A percentile compares a stretch with the other conserved stretches of the same genome.
phyloP scores from a whole-genome alignment of 257 asterid genomes.

The Schizonepeta tenuifolia region DNA sequence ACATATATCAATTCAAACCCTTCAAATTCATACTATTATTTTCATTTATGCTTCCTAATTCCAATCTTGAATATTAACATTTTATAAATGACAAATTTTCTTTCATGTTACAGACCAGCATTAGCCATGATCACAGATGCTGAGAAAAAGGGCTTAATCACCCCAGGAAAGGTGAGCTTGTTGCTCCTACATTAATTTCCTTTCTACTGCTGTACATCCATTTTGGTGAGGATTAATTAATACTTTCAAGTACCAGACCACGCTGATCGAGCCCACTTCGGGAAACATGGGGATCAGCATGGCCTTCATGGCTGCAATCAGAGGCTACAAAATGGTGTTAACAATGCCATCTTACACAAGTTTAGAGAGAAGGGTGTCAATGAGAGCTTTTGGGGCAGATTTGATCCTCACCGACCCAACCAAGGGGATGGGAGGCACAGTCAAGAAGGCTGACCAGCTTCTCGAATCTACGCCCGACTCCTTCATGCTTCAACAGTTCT shows the following conservation, averaged over 20 bases:
- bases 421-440: slow-evolving; percentile 98
- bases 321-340: slow-evolving; percentile 95
- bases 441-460: slow-evolving; percentile 82
- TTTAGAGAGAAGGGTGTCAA: slow-evolving; percentile 87
- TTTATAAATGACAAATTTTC: no score
- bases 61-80: background rate
- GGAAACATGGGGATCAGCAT: slow-evolving; percentile 99
- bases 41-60: no score
- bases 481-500: slow-evolving; percentile 96
- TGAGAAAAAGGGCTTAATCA: slow-evolving; percentile 79
- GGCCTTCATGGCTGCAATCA: slow-evolving; percentile 98
- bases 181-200: no score
- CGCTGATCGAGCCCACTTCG: slow-evolving; percentile 94
- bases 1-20: background rate
- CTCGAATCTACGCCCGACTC: slow-evolving; percentile 75
- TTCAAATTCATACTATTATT: no score
- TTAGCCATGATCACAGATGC: slow-evolving; percentile 87
- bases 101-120: slow-evolving; percentile 75
- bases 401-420: slow-evolving; percentile 84
- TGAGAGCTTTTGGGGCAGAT: slow-evolving; percentile 97
- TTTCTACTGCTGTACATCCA: no score
- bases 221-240: no score
- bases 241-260: slow-evolving; percentile 50
- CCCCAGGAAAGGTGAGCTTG: slow-evolving; percentile 86
- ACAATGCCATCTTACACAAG: slow-evolving; percentile 99